These are phyloP conservation scores for Abrus pulchellus DNA, from an alignment of 306 rosid genomes.

Conservation along the genomic window DNA sequence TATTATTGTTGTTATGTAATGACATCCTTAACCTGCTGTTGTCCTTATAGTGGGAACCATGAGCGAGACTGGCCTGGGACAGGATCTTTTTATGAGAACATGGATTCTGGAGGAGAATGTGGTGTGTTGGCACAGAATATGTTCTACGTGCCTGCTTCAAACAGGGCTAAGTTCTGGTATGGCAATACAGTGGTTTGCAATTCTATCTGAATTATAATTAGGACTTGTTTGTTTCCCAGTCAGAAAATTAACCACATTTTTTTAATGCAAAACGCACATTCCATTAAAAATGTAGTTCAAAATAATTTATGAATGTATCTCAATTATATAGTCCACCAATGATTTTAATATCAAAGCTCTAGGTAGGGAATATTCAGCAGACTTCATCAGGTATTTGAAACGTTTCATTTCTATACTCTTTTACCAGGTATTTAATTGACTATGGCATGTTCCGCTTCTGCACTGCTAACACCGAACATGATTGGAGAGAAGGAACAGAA, in stretches of 20 bases:
- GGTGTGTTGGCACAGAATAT: slow-evolving; percentile 90
- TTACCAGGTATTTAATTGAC: slow-evolving; percentile 77
- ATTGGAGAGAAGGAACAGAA: slow-evolving; percentile 92
- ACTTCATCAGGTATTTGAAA: slow-evolving; percentile 13
- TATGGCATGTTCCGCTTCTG: slow-evolving; percentile 98
- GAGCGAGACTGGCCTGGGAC: slow-evolving; percentile 96
- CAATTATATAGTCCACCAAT: background rate
- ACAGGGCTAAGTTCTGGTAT: slow-evolving; percentile 91
- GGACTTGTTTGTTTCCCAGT: background rate
- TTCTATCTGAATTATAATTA: background rate
- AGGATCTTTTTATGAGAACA: slow-evolving; percentile 79
- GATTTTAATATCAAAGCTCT: slow-evolving; percentile 18
- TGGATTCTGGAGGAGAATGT: slow-evolving; percentile 97
- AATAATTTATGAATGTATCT: background rate
- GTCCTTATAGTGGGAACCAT: slow-evolving; percentile 81
- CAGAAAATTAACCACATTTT: too few species aligned
- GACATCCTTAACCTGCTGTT: background rate
- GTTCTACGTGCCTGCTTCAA: slow-evolving; percentile 88
- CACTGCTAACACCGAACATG: slow-evolving; percentile 86
- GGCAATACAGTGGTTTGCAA: background rate
- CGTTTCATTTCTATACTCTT: slow-evolving; percentile 17
- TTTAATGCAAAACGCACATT: background rate
- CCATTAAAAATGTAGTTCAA: background rate
- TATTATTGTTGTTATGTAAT: background rate
- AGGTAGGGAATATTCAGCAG: background rate